A percentile compares a stretch with the other conserved stretches of the same genome.
Conservation (phyloP, 345 rosid species). For the Luvunga scandens region DNA sequence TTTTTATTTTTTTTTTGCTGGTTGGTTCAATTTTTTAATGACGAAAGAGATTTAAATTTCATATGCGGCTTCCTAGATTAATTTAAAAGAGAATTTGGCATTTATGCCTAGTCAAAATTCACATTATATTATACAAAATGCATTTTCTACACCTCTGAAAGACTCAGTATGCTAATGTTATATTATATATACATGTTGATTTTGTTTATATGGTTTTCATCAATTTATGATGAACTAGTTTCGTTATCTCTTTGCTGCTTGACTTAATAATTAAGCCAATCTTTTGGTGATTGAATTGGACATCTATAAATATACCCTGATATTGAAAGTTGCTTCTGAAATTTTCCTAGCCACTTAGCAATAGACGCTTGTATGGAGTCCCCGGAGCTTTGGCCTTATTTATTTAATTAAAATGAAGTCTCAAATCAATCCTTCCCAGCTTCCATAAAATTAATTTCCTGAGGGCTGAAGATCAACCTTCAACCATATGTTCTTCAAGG, state of each 20-base stretch:
- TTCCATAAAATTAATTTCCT: constrained; percentile 9
- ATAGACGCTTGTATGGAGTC: constrained; percentile 17
- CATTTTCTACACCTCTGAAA: too few species aligned
- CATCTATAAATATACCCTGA: constrained; percentile 9
- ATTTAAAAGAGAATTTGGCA: too few species aligned
- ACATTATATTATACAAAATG: too few species aligned
- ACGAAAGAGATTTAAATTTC: too few species aligned
- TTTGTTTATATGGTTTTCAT: not conserved
- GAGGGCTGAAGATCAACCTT: constrained; percentile 11
- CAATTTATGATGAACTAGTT: constrained; percentile 7
- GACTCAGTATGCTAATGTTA: too few species aligned
- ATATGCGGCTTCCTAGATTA: too few species aligned
- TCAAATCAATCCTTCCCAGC: not conserved
- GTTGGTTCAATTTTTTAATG: too few species aligned
- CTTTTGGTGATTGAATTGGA: constrained; percentile 34
- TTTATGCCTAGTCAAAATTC: too few species aligned
- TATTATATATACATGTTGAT: too few species aligned
- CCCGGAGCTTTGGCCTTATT: not conserved
- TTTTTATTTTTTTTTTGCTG: too few species aligned
- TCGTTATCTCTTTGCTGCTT: not conserved
- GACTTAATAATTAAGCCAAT: constrained; percentile 14
- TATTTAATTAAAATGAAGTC: constrained; percentile 6
- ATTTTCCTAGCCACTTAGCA: constrained; percentile 30
- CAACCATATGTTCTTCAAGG: constrained; percentile 12
- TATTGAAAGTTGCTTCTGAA: constrained; percentile 36